Evolutionary conservation across 768 basidiomycete species (phyloP).

Genomic region (Tephrocybe sp.): DNA sequence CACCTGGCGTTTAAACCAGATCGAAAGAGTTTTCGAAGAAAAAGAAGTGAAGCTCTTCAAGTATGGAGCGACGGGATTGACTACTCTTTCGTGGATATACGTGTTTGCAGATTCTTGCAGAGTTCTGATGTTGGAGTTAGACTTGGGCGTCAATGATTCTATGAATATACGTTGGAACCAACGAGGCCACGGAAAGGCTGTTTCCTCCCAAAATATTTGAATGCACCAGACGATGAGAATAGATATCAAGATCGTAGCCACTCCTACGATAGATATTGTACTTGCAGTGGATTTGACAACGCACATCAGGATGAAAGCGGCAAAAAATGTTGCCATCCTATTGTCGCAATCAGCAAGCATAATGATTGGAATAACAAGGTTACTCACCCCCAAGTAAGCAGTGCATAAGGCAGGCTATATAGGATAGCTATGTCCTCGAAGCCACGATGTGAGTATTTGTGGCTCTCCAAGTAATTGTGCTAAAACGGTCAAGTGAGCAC

Average conservation of each 20-base stretch:
- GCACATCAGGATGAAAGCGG: constrained; percentile 25
- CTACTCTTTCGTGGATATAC: too few species aligned
- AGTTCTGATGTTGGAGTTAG: too few species aligned
- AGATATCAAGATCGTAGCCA: constrained; percentile 7
- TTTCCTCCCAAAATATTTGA: constrained; percentile 18
- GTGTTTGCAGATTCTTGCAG: too few species aligned
- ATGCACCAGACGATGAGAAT: constrained; percentile 23
- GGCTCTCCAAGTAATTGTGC: constrained; percentile 8
- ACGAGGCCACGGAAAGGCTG: neutral
- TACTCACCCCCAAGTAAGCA: constrained; percentile 16
- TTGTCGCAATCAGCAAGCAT: neutral
- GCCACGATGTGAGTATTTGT: neutral
- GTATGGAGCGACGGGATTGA: too few species aligned
- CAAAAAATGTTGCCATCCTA: constrained; percentile 24
- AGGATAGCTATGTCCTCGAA: constrained; percentile 10
- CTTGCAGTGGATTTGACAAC: constrained; percentile 16
- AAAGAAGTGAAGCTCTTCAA: too few species aligned
- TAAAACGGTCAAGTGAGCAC: too few species aligned
- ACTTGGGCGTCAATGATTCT: too few species aligned
- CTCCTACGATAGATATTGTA: constrained; percentile 16
- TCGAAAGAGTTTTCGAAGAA: too few species aligned
- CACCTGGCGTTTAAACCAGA: too few species aligned
- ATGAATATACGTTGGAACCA: neutral
- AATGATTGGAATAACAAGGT: neutral
- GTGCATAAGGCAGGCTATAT: constrained; percentile 10